These are phyloP conservation scores for Phellinidium pouzarii DNA, from an alignment of 1,284 basidiomycete species.

Conservation along the genomic window DNA sequence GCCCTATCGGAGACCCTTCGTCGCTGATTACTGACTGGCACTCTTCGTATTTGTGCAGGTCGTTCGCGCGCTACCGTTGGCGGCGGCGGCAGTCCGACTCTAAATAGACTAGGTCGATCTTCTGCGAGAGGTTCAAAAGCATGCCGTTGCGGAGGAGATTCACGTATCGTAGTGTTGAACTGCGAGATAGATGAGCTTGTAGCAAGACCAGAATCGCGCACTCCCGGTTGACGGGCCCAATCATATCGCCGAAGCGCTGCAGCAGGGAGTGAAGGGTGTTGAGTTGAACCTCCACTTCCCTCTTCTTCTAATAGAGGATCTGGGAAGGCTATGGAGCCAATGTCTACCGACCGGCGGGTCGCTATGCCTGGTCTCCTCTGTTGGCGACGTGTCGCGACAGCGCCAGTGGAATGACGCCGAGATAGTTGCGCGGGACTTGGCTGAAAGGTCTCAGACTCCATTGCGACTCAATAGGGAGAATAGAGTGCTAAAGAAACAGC, in stretches of 20 bases:
- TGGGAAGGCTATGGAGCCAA: neutral
- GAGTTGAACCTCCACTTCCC: neutral
- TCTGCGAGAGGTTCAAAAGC: neutral
- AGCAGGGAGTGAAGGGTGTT: neutral
- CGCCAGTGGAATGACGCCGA: neutral
- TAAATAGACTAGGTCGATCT: neutral
- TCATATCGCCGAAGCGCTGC: neutral
- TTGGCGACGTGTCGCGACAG: neutral
- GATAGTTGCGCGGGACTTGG: neutral
- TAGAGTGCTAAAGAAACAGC: too few species aligned
- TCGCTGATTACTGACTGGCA: neutral
- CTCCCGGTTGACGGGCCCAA: neutral
- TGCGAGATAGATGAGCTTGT: neutral
- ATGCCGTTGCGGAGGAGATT: neutral
- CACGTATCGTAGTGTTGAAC: neutral
- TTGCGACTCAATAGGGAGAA: neutral
- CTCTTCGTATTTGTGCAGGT: neutral
- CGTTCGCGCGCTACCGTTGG: neutral
- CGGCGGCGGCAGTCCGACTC: neutral
- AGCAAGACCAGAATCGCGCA: conserved; percentile 7
- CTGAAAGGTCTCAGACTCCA: neutral
- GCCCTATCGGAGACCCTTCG: conserved; percentile 16
- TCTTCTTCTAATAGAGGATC: neutral
- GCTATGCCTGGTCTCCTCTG: neutral
- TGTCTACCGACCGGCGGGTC: neutral